Conservation (phyloP, 2,329 filamentous ascomycete species). For the Pochonia chlamydosporia region DNA sequence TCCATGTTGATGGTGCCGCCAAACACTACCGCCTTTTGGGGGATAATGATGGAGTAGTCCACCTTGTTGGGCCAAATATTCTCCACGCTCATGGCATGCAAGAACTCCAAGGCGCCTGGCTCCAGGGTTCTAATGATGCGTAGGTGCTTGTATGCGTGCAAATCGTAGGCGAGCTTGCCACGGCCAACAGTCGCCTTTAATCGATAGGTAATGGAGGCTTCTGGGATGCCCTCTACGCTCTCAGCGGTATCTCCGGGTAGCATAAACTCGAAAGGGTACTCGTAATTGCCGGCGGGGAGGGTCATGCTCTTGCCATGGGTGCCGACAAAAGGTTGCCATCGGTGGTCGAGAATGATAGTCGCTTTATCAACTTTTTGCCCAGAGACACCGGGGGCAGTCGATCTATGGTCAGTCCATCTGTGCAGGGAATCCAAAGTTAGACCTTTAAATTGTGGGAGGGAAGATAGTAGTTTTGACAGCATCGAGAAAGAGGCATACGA, state of each 20-base stretch:
- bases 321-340: slow-evolving; percentile 61
- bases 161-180: slow-evolving; percentile 82
- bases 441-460: slow-evolving; percentile 3
- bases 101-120: slow-evolving; percentile 67
- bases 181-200: slow-evolving; percentile 85
- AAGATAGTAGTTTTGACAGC: slow-evolving; percentile 1
- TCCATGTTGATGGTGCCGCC: slow-evolving; percentile 80
- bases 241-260: slow-evolving; percentile 71
- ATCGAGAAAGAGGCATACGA: slow-evolving; percentile 43
- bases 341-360: slow-evolving; percentile 58
- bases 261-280: slow-evolving; percentile 72
- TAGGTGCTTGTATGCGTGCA: slow-evolving; percentile 72
- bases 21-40: slow-evolving; percentile 90
- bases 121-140: slow-evolving; percentile 74
- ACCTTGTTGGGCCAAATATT: slow-evolving; percentile 98
- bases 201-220: slow-evolving; percentile 84
- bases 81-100: slow-evolving; percentile 90
- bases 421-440: slow-evolving; percentile 9
- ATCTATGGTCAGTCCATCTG: slow-evolving; percentile 47
- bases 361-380: slow-evolving; percentile 55
- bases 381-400: slow-evolving; percentile 52
- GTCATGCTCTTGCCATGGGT: slow-evolving; percentile 50
- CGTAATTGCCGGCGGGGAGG: slow-evolving; percentile 70
- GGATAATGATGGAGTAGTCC: slow-evolving; percentile 89
- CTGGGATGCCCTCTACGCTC: slow-evolving; percentile 82